phyloP scores from a whole-genome alignment of 2,329 filamentous ascomycete genomes.

The Ceratocystis papillata region DNA sequence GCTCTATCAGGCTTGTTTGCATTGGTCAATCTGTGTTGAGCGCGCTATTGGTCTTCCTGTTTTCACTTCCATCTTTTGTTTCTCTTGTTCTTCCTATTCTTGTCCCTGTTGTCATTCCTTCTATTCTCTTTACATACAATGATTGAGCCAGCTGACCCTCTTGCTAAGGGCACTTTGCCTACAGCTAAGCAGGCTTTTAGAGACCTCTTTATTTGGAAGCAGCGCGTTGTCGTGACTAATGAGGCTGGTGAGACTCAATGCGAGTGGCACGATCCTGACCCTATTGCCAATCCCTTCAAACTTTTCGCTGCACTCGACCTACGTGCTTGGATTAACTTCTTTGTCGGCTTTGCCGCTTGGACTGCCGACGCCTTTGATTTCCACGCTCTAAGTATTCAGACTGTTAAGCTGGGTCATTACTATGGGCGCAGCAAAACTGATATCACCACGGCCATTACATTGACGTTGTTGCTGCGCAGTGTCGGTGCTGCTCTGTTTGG shows the following conservation, averaged over 20 bases:
- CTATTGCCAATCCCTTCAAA: slow-evolving; percentile 58
- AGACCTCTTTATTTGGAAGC: slow-evolving; percentile 64
- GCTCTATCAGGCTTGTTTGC: background rate
- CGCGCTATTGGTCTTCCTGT: background rate
- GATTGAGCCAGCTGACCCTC: slow-evolving; percentile 49
- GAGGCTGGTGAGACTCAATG: slow-evolving; percentile 52
- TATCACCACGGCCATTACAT: slow-evolving; percentile 63
- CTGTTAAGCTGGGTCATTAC: slow-evolving; percentile 52
- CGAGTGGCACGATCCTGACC: slow-evolving; percentile 58
- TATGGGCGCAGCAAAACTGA: slow-evolving; percentile 47
- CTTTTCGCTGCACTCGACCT: slow-evolving; percentile 53
- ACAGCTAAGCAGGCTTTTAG: slow-evolving; percentile 53
- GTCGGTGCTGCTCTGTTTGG: slow-evolving; percentile 68
- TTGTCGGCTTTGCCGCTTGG: slow-evolving; percentile 66
- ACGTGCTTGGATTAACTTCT: slow-evolving; percentile 63
- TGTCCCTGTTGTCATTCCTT: background rate
- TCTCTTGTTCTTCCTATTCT: slow-evolving; percentile 20
- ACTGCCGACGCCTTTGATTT: slow-evolving; percentile 77
- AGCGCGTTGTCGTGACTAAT: slow-evolving; percentile 57
- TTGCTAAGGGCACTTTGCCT: slow-evolving; percentile 53
- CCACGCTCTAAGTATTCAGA: slow-evolving; percentile 69
- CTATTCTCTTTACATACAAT: background rate
- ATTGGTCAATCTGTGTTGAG: background rate
- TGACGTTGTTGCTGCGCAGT: slow-evolving; percentile 63
- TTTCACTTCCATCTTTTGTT: background rate